These are phyloP conservation scores for Pezicula rhizophila DNA, from an alignment of 2,329 filamentous ascomycete genomes.

Conservation along the genomic window DNA sequence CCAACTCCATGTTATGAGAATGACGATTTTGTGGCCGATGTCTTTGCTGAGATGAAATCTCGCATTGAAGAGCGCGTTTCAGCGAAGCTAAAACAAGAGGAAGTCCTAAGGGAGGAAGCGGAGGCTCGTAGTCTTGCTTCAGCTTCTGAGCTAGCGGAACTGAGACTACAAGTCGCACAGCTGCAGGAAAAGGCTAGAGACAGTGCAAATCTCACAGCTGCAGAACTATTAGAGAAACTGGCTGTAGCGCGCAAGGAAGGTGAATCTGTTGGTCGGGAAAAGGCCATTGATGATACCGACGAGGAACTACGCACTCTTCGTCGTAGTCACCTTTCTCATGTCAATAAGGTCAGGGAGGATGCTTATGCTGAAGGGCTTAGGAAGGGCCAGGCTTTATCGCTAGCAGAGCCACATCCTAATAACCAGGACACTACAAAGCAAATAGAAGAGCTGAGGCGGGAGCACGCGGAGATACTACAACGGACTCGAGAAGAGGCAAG, in stretches of 20 bases:
- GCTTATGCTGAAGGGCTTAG: slow-evolving; percentile 4
- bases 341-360: slow-evolving; percentile 2
- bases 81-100: neutral
- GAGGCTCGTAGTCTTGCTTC: neutral
- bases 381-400: neutral
- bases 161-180: neutral
- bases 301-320: neutral
- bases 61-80: no score
- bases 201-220: neutral
- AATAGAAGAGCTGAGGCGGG: neutral
- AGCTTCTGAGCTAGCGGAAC: neutral
- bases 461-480: neutral
- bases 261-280: neutral
- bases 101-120: neutral
- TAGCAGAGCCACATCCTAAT: neutral
- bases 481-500: neutral
- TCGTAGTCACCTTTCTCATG: slow-evolving; percentile 1
- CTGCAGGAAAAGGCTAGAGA: neutral
- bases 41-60: no score
- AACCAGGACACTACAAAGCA: neutral
- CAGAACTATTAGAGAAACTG: neutral
- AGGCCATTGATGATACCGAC: slow-evolving; percentile 6
- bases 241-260: neutral
- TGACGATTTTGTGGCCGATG: no score
- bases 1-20: no score